Percentiles rank a stretch among this genome's conserved stretches.
Conservation (phyloP, 1,139 yeast genomes). For the Hemisphaericaspora lyxosophila region DNA sequence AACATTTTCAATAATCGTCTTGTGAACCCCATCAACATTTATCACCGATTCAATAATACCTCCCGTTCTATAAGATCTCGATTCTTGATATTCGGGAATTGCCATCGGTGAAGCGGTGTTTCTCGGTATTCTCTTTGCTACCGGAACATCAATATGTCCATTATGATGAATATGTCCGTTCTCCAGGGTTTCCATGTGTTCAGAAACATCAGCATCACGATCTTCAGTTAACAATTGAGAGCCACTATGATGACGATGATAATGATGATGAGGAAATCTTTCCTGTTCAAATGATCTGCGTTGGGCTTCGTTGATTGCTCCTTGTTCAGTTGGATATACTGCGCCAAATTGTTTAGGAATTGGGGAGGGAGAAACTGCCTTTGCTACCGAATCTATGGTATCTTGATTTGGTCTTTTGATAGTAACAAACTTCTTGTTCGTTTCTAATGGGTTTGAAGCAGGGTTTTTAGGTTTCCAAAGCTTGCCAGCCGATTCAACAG, state of each 20-base stretch:
- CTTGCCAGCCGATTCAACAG: conserved; percentile 19
- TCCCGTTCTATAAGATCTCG: conserved; percentile 52
- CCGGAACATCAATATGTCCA: conserved; percentile 9
- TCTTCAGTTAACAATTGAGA: conserved; percentile 29
- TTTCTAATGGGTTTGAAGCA: conserved; percentile 79
- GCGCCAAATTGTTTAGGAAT: conserved; percentile 32
- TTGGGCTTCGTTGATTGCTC: conserved; percentile 43
- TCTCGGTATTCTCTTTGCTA: conserved; percentile 2
- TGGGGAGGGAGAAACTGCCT: conserved; percentile 14
- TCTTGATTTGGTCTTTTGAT: conserved; percentile 55
- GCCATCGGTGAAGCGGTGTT: conserved; percentile 1
- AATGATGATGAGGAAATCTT: conserved; percentile 5
- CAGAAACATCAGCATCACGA: conserved; percentile 33
- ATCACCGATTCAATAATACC: conserved; percentile 85
- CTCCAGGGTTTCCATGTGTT: conserved; percentile 11
- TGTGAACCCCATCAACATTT: conserved; percentile 80
- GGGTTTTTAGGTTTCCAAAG: conserved; percentile 61
- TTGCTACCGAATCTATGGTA: conserved; percentile 26
- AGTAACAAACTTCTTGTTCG: conserved; percentile 67
- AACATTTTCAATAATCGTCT: conserved; percentile 76
- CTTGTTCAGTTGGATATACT: conserved; percentile 51
- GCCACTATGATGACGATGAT: conserved; percentile 1
- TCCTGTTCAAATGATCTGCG: conserved; percentile 14
- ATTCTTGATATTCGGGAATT: conserved; percentile 32
- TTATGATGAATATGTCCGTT: conserved; percentile 1